Percentiles rank a stretch among this genome's conserved stretches.
phyloP scores from a whole-genome alignment of 352 stramenopile species.

The Thraustochytrium sp. region DNA sequence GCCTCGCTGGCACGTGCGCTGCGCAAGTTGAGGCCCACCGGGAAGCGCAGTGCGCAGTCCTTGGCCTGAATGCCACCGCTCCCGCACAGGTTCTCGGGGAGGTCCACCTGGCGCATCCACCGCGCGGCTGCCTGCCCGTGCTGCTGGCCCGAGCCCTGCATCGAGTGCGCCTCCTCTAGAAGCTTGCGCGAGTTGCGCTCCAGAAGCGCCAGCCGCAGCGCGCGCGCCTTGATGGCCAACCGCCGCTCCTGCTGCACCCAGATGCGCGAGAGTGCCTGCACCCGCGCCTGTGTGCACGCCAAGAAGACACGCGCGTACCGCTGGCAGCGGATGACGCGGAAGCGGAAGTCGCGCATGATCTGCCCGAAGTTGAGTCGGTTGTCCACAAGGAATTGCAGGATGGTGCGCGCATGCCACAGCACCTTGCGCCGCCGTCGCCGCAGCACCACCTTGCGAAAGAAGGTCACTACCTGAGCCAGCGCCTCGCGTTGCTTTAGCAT shows the following conservation, averaged over 20 bases:
- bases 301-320: background rate
- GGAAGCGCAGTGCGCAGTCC: background rate
- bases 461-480: background rate
- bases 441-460: background rate
- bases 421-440: background rate
- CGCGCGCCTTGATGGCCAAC: background rate
- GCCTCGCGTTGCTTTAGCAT: background rate
- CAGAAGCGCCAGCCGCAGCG: background rate
- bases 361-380: slow-evolving; percentile 20
- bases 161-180: background rate
- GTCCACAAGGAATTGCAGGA: slow-evolving; percentile 15
- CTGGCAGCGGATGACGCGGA: slow-evolving; percentile 24
- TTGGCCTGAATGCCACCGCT: background rate
- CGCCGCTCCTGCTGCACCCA: slow-evolving; percentile 12
- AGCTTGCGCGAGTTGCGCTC: background rate
- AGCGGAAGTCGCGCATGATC: slow-evolving; percentile 29
- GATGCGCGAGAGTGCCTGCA: background rate
- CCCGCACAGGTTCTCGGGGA: background rate
- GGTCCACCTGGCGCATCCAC: background rate
- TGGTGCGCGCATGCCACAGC: background rate
- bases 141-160: background rate
- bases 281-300: background rate
- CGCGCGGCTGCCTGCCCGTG: background rate
- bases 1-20: background rate
- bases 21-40: background rate